These are phyloP conservation scores for Microbotryum silenes-acaulis DNA, from an alignment of 1,284 basidiomycete species.

Conservation along the genomic window DNA sequence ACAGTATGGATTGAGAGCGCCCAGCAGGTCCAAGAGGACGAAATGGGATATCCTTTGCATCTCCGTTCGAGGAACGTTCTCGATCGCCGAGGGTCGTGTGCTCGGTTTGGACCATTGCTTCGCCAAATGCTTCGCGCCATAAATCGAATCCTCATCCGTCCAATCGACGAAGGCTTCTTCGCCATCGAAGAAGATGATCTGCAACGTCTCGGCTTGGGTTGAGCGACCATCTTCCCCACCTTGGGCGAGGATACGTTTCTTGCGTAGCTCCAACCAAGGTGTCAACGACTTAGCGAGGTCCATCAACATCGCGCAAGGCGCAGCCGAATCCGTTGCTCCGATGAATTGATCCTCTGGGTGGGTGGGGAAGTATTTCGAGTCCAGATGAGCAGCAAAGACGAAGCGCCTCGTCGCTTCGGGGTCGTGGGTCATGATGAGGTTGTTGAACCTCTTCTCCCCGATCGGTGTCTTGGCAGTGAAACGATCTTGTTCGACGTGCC, in stretches of 20 bases:
- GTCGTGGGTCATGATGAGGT: slow-evolving; percentile 91
- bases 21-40: slow-evolving; percentile 70
- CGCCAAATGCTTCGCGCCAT: slow-evolving; percentile 87
- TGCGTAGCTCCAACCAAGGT: slow-evolving; percentile 60
- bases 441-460: slow-evolving; percentile 73
- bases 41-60: slow-evolving; percentile 68
- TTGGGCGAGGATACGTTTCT: slow-evolving; percentile 47
- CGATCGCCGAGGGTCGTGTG: slow-evolving; percentile 52
- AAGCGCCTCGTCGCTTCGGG: slow-evolving; percentile 70
- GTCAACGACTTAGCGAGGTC: slow-evolving; percentile 75
- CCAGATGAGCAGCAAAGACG: slow-evolving; percentile 87
- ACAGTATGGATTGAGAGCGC: slow-evolving; percentile 62
- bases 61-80: too few relatives aligned
- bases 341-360: slow-evolving; percentile 80
- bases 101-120: slow-evolving; percentile 55
- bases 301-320: slow-evolving; percentile 86
- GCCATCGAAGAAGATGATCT: slow-evolving; percentile 96
- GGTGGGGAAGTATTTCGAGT: slow-evolving; percentile 78
- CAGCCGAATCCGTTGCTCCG: slow-evolving; percentile 95
- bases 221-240: slow-evolving; percentile 47
- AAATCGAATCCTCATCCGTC: slow-evolving; percentile 84
- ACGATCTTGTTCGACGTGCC: slow-evolving; percentile 47
- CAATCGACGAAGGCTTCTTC: slow-evolving; percentile 92
- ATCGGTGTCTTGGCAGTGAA: slow-evolving; percentile 77
- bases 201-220: slow-evolving; percentile 64